Evolutionary conservation across 257 asterid species (phyloP), one percentile per base, ranked within the genome.

Genomic region (Coffea eugenioides): DNA sequence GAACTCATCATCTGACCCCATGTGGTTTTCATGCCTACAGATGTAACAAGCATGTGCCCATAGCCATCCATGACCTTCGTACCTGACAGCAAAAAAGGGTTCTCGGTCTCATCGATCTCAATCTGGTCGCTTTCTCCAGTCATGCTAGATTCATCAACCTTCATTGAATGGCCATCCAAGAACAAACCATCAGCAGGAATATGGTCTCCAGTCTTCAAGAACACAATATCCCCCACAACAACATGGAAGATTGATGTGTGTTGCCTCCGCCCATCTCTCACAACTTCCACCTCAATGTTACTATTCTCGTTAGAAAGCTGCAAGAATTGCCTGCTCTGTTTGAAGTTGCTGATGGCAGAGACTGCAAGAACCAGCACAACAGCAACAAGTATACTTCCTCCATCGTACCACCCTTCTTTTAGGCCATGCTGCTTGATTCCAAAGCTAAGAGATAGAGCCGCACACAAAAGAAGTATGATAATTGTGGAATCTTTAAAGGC

Each of bases 101-200:
- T 57, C 65, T 21, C n/a, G 14, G n/a, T 57, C n/a, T 57, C 65
- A 57, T 57, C 15, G 20, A 57, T 57, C 20, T 57, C 65, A 57
- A 57, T 8, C 18, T 10, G 65, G 5, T 57, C 65, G 15, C 21
- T 57, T 57, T 57, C 65, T 20, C 67, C 67, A 20, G 27, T 61
- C 67, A 61, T 20, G 25, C 31, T n/a, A 21, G 67, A 61, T 16
- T 61, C 67, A n/a, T 61, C 67, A 4, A 61, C 67, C 25, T 61
- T 61, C 27, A 61, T 34, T 20, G 67, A 74, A 39, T 74, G 68
- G 49, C 78, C 68, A 54, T 56, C 51, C 56, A 74, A 49, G 31
- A 7, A 61, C 31, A 61, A 61, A 21, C 27, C 67, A 21, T 61
- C 67, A 4, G 67, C 27, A 20, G 27, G 27, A 61, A 61, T 8